Evolutionary conservation across 2,329 filamentous ascomycete genomes (phyloP).

Genomic region (Curvularia verruculosa): DNA sequence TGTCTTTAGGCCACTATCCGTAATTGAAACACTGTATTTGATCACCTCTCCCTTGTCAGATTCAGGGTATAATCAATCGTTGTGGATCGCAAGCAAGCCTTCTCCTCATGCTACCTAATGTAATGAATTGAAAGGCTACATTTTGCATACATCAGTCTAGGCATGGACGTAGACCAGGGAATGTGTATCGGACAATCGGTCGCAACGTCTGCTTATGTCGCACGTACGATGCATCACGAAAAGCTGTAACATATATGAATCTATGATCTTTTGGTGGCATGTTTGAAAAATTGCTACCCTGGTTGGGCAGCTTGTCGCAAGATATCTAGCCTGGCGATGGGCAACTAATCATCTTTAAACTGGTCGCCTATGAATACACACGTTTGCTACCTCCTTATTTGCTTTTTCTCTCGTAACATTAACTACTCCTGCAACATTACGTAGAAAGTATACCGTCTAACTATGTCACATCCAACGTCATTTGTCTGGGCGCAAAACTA

Average conservation of each 20-base stretch:
- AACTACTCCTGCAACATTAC: too few species aligned
- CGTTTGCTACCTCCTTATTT: not conserved
- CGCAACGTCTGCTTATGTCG: not conserved
- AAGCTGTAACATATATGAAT: not conserved
- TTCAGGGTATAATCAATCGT: not conserved
- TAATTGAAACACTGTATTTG: too few species aligned
- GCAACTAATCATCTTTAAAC: not conserved
- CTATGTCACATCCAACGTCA: too few species aligned
- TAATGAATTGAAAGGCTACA: not conserved
- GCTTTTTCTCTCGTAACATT: too few species aligned
- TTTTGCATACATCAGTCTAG: not conserved
- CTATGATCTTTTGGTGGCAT: not conserved
- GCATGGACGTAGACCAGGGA: not conserved
- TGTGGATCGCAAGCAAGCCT: not conserved
- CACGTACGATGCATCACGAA: not conserved
- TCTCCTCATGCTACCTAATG: not conserved
- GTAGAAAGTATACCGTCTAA: too few species aligned
- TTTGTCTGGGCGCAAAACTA: not conserved
- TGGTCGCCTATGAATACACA: not conserved
- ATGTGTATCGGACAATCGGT: not conserved
- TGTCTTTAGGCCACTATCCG: not conserved
- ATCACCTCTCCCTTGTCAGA: not conserved
- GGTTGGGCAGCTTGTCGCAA: not conserved
- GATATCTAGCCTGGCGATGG: not conserved
- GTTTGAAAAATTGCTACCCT: not conserved